Conservation (phyloP, 2,329 filamentous ascomycete genomes). For the Talaromyces sp. region DNA sequence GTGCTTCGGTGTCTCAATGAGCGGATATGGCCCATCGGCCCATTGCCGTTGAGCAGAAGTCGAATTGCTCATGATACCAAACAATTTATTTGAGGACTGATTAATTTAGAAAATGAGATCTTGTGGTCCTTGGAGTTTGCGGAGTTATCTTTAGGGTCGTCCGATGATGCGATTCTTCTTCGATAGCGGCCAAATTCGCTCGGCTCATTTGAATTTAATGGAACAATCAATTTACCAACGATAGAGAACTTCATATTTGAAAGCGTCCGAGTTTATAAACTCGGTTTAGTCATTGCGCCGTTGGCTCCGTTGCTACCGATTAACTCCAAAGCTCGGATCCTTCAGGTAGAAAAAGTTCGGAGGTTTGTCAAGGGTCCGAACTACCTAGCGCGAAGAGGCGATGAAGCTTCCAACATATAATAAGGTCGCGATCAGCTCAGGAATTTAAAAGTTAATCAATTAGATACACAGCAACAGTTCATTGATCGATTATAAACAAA, state of each 20-base stretch:
- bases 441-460: not conserved
- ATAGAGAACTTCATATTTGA: not conserved
- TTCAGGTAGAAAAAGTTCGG: not conserved
- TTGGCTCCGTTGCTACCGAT: slow-evolving; percentile 5
- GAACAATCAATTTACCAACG: not conserved
- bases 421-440: not conserved
- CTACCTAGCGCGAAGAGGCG: slow-evolving; percentile 4
- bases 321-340: not conserved
- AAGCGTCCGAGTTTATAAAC: not conserved
- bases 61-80: not conserved
- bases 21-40: slow-evolving; percentile 11
- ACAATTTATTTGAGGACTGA: not conserved
- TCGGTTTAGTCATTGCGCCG: not conserved
- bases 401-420: not conserved
- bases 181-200: not conserved
- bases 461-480: not conserved
- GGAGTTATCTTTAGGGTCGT: not conserved
- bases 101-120: not conserved
- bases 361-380: slow-evolving; percentile 3
- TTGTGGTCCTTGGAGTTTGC: not conserved
- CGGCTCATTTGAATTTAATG: not conserved
- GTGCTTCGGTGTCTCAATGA: slow-evolving; percentile 12
- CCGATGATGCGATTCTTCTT: not conserved
- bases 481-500: not conserved
- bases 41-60: not conserved